A percentile compares a stretch with the other conserved stretches of the same genome.
phyloP scores from a whole-genome alignment of 805 yeast genomes.

The Candida stauntonica region DNA sequence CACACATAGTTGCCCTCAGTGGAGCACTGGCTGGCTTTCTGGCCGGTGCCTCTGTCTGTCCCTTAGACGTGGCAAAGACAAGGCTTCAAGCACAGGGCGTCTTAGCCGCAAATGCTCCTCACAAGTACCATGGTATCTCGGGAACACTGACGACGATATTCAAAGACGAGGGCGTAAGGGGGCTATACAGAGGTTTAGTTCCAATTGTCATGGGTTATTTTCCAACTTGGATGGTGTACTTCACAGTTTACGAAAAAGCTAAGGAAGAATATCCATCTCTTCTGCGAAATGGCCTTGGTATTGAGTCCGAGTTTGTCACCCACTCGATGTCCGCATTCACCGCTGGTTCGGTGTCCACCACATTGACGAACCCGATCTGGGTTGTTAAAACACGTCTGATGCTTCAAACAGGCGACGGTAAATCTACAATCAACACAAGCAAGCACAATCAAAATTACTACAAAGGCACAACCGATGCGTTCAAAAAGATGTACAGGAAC shows the following conservation, averaged over 20 bases:
- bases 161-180: conserved; percentile 74
- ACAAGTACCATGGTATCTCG: conserved; percentile 50
- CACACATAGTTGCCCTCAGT: conserved; percentile 69
- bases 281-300: conserved; percentile 24
- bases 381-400: conserved; percentile 92
- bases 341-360: conserved; percentile 85
- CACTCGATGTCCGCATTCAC: conserved; percentile 61
- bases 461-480: conserved; percentile 79
- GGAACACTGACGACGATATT: conserved; percentile 65
- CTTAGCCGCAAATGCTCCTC: conserved; percentile 4
- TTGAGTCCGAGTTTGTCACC: conserved; percentile 32
- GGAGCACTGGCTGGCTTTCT: conserved; percentile 95
- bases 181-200: conserved; percentile 83
- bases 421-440: conserved; percentile 13
- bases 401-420: conserved; percentile 55
- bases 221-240: conserved; percentile 97
- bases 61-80: conserved; percentile 93
- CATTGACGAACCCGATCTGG: conserved; percentile 93
- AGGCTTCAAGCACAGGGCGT: conserved; percentile 88
- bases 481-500: conserved; percentile 64
- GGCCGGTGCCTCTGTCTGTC: conserved; percentile 89
- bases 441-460: conserved; percentile 39
- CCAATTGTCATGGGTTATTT: conserved; percentile 94
- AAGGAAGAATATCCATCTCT: conserved; percentile 50
- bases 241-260: conserved; percentile 80